Percentiles rank a stretch among this genome's conserved stretches.
Evolutionary conservation across 2,329 filamentous ascomycete genomes (phyloP).

Genomic region (Xylaria sp.): DNA sequence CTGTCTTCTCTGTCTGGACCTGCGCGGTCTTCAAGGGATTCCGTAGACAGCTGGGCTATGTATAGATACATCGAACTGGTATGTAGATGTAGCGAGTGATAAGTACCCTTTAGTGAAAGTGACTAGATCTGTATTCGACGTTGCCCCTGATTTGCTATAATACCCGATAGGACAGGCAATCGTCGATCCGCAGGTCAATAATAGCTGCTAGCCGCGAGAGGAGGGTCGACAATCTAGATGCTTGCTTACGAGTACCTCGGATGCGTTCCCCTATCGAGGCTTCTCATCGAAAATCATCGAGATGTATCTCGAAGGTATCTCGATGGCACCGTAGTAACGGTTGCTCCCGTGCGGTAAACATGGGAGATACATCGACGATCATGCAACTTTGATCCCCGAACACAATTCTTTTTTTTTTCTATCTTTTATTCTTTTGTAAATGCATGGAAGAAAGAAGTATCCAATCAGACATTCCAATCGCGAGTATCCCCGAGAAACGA

Average conservation of each 20-base stretch:
- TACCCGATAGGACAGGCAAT: no score
- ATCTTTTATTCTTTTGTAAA: no score
- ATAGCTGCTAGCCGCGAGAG: background rate
- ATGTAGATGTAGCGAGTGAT: no score
- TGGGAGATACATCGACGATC: background rate
- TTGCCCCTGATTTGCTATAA: no score
- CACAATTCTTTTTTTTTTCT: background rate
- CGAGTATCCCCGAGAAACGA: no score
- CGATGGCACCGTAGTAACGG: background rate
- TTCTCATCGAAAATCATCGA: background rate
- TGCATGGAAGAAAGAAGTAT: no score
- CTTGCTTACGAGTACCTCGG: background rate
- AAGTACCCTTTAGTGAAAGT: no score
- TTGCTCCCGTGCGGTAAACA: background rate
- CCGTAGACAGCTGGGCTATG: background rate
- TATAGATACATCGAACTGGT: no score
- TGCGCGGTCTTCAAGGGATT: no score
- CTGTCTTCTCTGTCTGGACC: background rate
- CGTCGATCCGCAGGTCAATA: background rate
- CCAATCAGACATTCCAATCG: background rate
- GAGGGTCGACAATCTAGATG: no score
- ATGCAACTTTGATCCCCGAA: background rate
- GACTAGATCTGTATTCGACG: no score
- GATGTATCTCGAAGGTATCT: background rate
- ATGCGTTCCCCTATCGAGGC: background rate